These are phyloP conservation scores for Annulohypoxylon truncatum DNA, from an alignment of 2,329 filamentous ascomycete genomes.

Conservation along the genomic window DNA sequence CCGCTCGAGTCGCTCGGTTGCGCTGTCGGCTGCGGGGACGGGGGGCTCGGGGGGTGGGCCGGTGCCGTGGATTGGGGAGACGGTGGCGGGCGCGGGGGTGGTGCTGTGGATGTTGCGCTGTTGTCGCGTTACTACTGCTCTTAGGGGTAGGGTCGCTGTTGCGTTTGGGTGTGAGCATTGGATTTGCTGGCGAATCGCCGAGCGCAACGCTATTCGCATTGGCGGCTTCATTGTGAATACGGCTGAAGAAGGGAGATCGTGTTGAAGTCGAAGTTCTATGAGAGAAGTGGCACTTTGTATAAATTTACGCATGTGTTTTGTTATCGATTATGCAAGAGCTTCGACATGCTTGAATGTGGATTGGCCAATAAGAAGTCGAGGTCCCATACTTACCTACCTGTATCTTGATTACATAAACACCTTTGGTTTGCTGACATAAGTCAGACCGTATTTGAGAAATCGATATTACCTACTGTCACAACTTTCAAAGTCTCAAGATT, in stretches of 20 bases:
- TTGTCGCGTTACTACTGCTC: slow-evolving; percentile 43
- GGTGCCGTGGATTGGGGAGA: slow-evolving; percentile 64
- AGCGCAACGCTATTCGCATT: slow-evolving; percentile 54
- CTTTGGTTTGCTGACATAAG: neutral
- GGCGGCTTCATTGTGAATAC: slow-evolving; percentile 55
- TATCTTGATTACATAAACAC: neutral
- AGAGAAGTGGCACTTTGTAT: neutral
- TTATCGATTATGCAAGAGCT: slow-evolving; percentile 38
- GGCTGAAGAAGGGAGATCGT: neutral
- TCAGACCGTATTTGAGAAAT: neutral
- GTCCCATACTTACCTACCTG: neutral
- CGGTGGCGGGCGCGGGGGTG: slow-evolving; percentile 56
- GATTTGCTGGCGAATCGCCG: slow-evolving; percentile 46
- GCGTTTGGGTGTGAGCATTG: slow-evolving; percentile 42
- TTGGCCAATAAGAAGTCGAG: slow-evolving; percentile 14
- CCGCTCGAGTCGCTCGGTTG: slow-evolving; percentile 58
- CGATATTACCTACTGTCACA: too few relatives aligned
- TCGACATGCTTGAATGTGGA: neutral
- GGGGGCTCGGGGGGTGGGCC: slow-evolving; percentile 71
- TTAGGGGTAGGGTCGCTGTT: slow-evolving; percentile 25
- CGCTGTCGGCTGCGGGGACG: slow-evolving; percentile 54
- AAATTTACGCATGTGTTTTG: slow-evolving; percentile 20
- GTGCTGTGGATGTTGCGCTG: slow-evolving; percentile 49
- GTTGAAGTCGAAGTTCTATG: slow-evolving; percentile 16
- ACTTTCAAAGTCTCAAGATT: neutral